Evolutionary conservation across 2,329 filamentous ascomycete species (phyloP).

Genomic region (Grosmannia penicillata): DNA sequence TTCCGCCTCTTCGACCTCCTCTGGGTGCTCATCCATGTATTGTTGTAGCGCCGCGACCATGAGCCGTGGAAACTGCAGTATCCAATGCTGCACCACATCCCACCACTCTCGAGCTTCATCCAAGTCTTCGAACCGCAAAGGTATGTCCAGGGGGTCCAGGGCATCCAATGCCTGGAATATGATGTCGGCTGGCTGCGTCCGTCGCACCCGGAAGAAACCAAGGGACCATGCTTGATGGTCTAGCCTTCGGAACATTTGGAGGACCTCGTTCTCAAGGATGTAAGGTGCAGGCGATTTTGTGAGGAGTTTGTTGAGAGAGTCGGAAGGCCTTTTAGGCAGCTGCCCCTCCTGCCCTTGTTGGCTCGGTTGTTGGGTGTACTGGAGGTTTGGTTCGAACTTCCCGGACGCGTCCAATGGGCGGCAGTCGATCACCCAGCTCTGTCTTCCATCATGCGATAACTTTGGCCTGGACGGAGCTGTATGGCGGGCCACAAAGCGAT

Average conservation of each 20-base stretch:
- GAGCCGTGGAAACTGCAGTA: slow-evolving; percentile 13
- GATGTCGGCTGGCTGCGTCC: slow-evolving; percentile 8
- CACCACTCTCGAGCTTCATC: slow-evolving; percentile 16
- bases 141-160: slow-evolving; percentile 10
- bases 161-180: slow-evolving; percentile 6
- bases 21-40: slow-evolving; percentile 3
- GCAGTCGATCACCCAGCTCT: too few relatives aligned
- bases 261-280: slow-evolving; percentile 14
- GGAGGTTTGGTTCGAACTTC: too few relatives aligned
- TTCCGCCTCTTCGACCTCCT: background rate
- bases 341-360: too few relatives aligned
- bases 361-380: too few relatives aligned
- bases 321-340: too few relatives aligned
- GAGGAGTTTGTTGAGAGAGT: slow-evolving; percentile 1
- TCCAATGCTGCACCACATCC: slow-evolving; percentile 16
- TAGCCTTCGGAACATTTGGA: slow-evolving; percentile 16
- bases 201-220: slow-evolving; percentile 8
- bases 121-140: slow-evolving; percentile 10
- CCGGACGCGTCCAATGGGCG: too few relatives aligned
- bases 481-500: slow-evolving; percentile 15
- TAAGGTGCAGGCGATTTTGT: slow-evolving; percentile 9
- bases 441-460: too few relatives aligned
- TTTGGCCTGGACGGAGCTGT: background rate
- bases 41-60: slow-evolving; percentile 10
- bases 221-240: slow-evolving; percentile 16